Evolutionary conservation across 2,329 filamentous ascomycete genomes (phyloP), one percentile per base, ranked within the genome.

Genomic region (Cytospora schulzeri): DNA sequence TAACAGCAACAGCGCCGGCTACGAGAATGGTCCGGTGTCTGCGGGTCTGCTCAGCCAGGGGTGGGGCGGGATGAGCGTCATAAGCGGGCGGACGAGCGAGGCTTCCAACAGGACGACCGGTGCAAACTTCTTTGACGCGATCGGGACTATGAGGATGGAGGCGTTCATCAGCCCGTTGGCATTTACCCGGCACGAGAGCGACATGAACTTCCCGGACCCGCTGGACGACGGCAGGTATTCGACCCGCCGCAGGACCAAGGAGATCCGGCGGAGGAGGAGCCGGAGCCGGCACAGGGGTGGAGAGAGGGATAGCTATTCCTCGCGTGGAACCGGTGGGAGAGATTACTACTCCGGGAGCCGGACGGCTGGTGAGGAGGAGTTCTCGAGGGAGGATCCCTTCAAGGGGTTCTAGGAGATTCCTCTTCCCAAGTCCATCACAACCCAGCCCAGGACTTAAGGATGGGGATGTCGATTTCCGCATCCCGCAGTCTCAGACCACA

Each of bases 131-230:
- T 95, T 95, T 72, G 93, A 96, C 70, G 91, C 91, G 1, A 89
- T 96, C 64, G 93, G 93, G 1, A 98, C 93, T 2, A 88, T 98
- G 55, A 88, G 95, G 31, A 98, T 99, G 94, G 94, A 98, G 76
- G 95, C 95, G 0, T 99, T 98, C 75, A 96, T 99, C 69, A 87
- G 82, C 70, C 87, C 87, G 0, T 74, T 88, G 14, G 79, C 84
- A 1, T 79, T 81, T 66, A 78, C 78, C 2, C 77, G 78, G 31
- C 76, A 79, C 64, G 78, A 81, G 60, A 57, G 53, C 41, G 65
- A 50, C 31, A 56, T 57, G 31, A 81, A 83, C 15, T 75, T 78
- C 51, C 77, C 79, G 0, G 79, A 82, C 61, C 83, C 85, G 67
- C 74, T 78, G 26, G 83, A 85, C 28, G 83, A 86, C 67, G 77